These are phyloP conservation scores for Moesziomyces antarcticus DNA, from an alignment of 1,284 basidiomycete species.

Conservation along the genomic window DNA sequence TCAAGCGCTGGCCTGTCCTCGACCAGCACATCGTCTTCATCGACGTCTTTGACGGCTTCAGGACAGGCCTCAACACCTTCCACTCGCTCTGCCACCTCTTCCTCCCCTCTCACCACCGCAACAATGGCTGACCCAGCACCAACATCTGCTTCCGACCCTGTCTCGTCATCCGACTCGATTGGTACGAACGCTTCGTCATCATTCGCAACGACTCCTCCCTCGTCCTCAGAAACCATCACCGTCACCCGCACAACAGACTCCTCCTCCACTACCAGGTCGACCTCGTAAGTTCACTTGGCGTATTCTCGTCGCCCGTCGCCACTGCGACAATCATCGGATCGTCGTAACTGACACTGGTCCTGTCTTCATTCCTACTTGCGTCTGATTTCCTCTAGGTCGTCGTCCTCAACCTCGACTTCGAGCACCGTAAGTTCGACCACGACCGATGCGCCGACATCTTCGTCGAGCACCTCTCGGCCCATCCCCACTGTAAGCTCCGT, in stretches of 20 bases:
- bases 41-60: constrained; percentile 15
- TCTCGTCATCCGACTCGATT: constrained; percentile 12
- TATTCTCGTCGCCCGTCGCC: no score
- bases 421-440: constrained; percentile 47
- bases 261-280: constrained; percentile 5
- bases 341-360: neutral
- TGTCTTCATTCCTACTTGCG: neutral
- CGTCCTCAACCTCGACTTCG: constrained; percentile 21
- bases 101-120: constrained; percentile 5
- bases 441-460: constrained; percentile 9
- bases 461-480: constrained; percentile 26
- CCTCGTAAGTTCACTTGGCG: constrained; percentile 9
- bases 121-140: constrained; percentile 41
- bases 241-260: constrained; percentile 20
- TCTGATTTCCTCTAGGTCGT: constrained; percentile 2
- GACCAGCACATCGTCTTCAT: constrained; percentile 16
- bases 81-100: constrained; percentile 4
- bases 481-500: constrained; percentile 33
- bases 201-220: constrained; percentile 3
- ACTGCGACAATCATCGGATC: neutral
- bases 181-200: constrained; percentile 4
- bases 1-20: constrained; percentile 32
- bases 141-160: constrained; percentile 7
- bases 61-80: constrained; percentile 16
- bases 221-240: constrained; percentile 30